These are phyloP conservation scores for Alliaria petiolata DNA, from an alignment of 345 rosid genomes.

Conservation along the genomic window DNA sequence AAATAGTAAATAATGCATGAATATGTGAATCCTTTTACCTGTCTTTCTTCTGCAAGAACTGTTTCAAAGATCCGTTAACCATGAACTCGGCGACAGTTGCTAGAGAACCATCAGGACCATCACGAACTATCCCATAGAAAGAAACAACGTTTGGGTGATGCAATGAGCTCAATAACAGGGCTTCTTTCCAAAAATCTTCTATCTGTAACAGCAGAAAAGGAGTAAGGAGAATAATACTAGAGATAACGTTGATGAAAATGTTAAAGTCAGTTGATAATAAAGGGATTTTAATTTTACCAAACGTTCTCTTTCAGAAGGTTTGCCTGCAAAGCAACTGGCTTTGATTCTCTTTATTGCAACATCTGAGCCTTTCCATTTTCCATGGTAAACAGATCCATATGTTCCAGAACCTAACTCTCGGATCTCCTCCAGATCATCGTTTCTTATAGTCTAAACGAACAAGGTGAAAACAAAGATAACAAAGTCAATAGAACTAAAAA, in stretches of 20 bases:
- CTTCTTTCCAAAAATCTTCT: slow-evolving; percentile 99
- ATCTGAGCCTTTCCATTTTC: slow-evolving; percentile 99
- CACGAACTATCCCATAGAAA: slow-evolving; percentile 98
- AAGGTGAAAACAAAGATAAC: slow-evolving; percentile 24
- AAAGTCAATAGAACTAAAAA: not conserved
- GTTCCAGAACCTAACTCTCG: slow-evolving; percentile 94
- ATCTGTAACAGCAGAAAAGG: slow-evolving; percentile 51
- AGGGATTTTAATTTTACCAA: slow-evolving; percentile 36
- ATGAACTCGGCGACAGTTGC: slow-evolving; percentile 98
- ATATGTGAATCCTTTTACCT: slow-evolving; percentile 43
- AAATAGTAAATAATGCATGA: not conserved
- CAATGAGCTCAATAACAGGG: slow-evolving; percentile 83
- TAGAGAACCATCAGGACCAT: slow-evolving; percentile 95
- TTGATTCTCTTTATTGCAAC: slow-evolving; percentile 97
- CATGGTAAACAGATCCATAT: slow-evolving; percentile 96
- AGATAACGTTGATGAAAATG: not conserved
- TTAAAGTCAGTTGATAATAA: not conserved
- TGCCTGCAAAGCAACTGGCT: slow-evolving; percentile 99
- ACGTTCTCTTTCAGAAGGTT: slow-evolving; percentile 93
- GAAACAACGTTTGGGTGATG: slow-evolving; percentile 99
- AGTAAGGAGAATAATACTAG: slow-evolving; percentile 9
- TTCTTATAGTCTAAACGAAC: slow-evolving; percentile 64
- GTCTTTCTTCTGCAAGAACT: slow-evolving; percentile 95
- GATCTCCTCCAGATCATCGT: slow-evolving; percentile 93
- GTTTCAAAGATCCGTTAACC: slow-evolving; percentile 98